Evolutionary conservation across 805 yeast species (phyloP).

Genomic region (Cyberlindnera saturnus): DNA sequence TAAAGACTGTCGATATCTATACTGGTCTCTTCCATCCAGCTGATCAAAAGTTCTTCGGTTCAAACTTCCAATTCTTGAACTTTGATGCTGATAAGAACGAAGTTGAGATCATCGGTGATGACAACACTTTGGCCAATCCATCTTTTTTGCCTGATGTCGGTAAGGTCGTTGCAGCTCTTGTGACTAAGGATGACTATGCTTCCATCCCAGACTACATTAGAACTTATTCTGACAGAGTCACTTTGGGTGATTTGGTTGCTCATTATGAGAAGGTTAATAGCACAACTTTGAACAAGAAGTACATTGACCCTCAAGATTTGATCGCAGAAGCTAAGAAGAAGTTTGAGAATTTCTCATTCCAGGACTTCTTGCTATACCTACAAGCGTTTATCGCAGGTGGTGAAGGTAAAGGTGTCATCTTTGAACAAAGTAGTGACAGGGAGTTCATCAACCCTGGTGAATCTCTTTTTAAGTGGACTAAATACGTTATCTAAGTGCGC

Average conservation of each 20-base stretch:
- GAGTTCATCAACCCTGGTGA: slow-evolving; percentile 43
- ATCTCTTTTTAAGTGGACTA: slow-evolving; percentile 38
- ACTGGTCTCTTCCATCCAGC: slow-evolving; percentile 36
- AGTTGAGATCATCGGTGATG: slow-evolving; percentile 36
- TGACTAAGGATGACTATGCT: slow-evolving; percentile 28
- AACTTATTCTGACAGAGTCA: slow-evolving; percentile 35
- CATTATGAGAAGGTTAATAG: slow-evolving; percentile 35
- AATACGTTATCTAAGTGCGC: slow-evolving; percentile 14
- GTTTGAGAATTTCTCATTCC: slow-evolving; percentile 25
- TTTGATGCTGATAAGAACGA: slow-evolving; percentile 29
- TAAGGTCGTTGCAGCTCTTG: slow-evolving; percentile 34
- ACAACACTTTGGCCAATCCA: slow-evolving; percentile 29
- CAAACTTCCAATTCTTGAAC: slow-evolving; percentile 29
- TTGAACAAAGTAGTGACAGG: slow-evolving; percentile 25
- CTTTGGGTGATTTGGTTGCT: slow-evolving; percentile 33
- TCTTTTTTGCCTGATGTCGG: slow-evolving; percentile 39
- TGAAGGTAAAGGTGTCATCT: slow-evolving; percentile 32
- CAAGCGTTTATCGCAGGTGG: slow-evolving; percentile 32
- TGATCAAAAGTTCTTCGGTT: slow-evolving; percentile 19
- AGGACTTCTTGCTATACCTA: slow-evolving; percentile 34
- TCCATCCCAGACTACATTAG: slow-evolving; percentile 38
- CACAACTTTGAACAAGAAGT: slow-evolving; percentile 29
- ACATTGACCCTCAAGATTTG: slow-evolving; percentile 27
- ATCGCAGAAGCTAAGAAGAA: slow-evolving; percentile 26
- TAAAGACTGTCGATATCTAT: slow-evolving; percentile 40